A percentile compares a stretch with the other conserved stretches of the same genome.
Evolutionary conservation across 257 asterid species (phyloP).

Genomic region (Forsythia viridissima): DNA sequence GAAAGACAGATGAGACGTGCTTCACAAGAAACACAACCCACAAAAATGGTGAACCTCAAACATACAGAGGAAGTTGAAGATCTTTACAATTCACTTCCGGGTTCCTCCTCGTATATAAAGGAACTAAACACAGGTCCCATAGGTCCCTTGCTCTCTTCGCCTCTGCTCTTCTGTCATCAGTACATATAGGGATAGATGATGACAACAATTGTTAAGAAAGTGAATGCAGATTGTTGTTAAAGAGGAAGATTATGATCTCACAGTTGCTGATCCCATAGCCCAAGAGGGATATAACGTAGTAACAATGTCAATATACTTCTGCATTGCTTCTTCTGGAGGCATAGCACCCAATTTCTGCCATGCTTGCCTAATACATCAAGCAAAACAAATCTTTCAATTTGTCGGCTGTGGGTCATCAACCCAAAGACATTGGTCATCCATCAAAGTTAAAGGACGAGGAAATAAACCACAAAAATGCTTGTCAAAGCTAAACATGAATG

Average conservation of each 20-base stretch:
- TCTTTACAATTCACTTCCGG: constrained; percentile 80
- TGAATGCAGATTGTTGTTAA: neutral
- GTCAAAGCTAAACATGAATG: neutral
- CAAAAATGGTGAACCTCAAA: neutral
- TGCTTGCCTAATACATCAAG: constrained; percentile 75
- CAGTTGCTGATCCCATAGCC: constrained; percentile 62
- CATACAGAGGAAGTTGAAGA: constrained; percentile 24
- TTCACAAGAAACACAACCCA: neutral
- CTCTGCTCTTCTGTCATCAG: constrained; percentile 55
- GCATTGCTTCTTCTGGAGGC: constrained; percentile 99
- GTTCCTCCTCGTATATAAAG: constrained; percentile 74
- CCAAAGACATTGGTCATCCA: neutral
- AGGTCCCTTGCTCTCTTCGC: constrained; percentile 59
- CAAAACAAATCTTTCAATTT: constrained; percentile 19
- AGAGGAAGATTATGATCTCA: constrained; percentile 44
- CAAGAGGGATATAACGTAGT: constrained; percentile 83
- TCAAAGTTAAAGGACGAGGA: constrained; percentile 5
- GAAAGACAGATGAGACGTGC: neutral
- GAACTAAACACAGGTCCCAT: constrained; percentile 99
- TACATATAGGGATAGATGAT: constrained; percentile 18
- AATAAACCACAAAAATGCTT: constrained; percentile 3
- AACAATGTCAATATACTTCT: constrained; percentile 82
- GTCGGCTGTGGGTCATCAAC: constrained; percentile 20
- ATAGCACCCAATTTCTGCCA: constrained; percentile 96
- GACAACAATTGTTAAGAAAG: constrained; percentile 12